Base-by-base conservation (phyloP, 73 alveolate species). In the Tetrahymena elliotti region DNA sequence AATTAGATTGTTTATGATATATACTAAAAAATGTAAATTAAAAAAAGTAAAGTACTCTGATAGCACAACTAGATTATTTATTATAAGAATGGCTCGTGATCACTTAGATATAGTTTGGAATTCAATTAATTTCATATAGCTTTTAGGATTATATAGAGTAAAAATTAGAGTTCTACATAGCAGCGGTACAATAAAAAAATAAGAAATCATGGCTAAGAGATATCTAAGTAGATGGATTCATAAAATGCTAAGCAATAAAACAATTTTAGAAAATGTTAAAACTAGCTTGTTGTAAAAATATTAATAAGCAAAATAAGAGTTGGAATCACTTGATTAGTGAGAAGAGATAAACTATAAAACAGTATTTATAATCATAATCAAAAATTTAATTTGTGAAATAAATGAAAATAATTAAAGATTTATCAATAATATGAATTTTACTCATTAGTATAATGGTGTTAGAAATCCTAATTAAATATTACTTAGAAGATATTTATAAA, bases 61-160 rank as follows among this genome's bases (percentile, higher is more conserved):
- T 83, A n/a, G 93, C 11, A 84, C 84, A 20, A 68, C 93, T 22
- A 37, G 93, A 31, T 41, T 94, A 47, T 94, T 88, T 88, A 94
- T 94, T 34, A 33, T 94, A 20, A 88, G 96, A 52, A 94, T 88
- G 33, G 96, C 96, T 39, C 84, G 96, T 36, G 96, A 94, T 88
- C 16, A 88, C 33, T 84, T 52, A 94, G 93, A 88, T 88, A 39
- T 84, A 4, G 94, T 94, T 36, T 94, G 95, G 95, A 34, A 33
- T 36, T 84, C 93, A 38, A 38, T 94, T 18, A 38, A 52, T n/a
- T 94, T 94, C 54, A 84, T 94, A 47, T 83, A 84, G n/a, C 22
- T 24, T 3, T 40, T 88, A 20, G 83, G n/a, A 20, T 35, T 38
- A 41, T 35, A 36, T 0, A 88, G 83, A 20, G 40, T 94, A 2